Evolutionary conservation across 2,329 filamentous ascomycete genomes (phyloP).

Genomic region (Aureobasidium sp.): DNA sequence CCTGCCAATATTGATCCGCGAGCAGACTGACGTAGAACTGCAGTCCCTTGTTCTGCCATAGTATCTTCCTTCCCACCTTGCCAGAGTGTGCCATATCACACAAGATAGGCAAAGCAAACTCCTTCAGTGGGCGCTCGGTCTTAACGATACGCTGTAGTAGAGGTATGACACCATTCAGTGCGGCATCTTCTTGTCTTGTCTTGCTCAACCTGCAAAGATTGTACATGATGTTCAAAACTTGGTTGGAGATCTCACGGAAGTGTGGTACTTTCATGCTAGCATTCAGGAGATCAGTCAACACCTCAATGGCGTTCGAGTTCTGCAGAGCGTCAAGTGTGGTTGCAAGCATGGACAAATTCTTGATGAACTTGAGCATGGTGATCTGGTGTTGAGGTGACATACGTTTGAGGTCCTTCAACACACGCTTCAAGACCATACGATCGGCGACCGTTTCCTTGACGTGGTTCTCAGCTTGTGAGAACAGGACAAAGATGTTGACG

Average conservation of each 20-base stretch:
- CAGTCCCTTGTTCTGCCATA: slow-evolving; percentile 95
- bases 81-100: slow-evolving; percentile 99
- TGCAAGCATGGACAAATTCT: slow-evolving; percentile 95
- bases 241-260: slow-evolving; percentile 89
- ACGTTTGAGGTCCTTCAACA: slow-evolving; percentile 81
- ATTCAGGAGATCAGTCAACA: slow-evolving; percentile 80
- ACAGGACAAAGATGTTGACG: slow-evolving; percentile 96
- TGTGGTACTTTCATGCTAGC: slow-evolving; percentile 59
- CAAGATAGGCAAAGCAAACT: slow-evolving; percentile 91
- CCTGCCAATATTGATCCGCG: slow-evolving; percentile 96
- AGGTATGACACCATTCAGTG: slow-evolving; percentile 88
- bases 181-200: slow-evolving; percentile 89
- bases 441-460: slow-evolving; percentile 97
- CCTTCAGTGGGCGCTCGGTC: slow-evolving; percentile 85
- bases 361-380: slow-evolving; percentile 99
- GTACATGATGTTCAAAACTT: slow-evolving; percentile 96
- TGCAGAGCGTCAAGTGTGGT: slow-evolving; percentile 90
- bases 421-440: slow-evolving; percentile 87
- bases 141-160: slow-evolving; percentile 87
- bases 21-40: slow-evolving; percentile 91
- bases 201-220: slow-evolving; percentile 97
- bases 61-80: slow-evolving; percentile 81
- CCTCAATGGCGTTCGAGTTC: slow-evolving; percentile 95
- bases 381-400: slow-evolving; percentile 92
- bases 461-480: slow-evolving; percentile 96